phyloP scores from a whole-genome alignment of 108 stramenopile genomes.

The Aureococcus anophagefferens region DNA sequence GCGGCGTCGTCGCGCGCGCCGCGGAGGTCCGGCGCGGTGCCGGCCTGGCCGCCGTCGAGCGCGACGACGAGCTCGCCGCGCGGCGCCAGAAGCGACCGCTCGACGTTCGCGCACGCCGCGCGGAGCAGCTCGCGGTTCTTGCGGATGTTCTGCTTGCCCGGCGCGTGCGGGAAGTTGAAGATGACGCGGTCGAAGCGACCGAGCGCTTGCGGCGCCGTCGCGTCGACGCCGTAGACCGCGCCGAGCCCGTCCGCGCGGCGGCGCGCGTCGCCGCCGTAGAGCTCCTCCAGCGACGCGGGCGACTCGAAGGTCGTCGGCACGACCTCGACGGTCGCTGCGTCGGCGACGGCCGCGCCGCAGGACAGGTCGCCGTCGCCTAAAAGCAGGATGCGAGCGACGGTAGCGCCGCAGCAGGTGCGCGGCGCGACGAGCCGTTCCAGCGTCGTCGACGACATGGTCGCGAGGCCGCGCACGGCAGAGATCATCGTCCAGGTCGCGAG shows the following conservation, averaged over 20 bases:
- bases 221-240: neutral
- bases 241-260: neutral
- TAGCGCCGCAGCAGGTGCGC: neutral
- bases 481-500: no score
- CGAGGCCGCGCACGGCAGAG: no score
- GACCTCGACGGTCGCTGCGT: neutral
- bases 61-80: neutral
- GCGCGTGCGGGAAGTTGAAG: constrained; percentile 12
- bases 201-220: neutral
- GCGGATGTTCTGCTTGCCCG: constrained; percentile 13
- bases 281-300: neutral
- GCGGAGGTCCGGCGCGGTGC: neutral
- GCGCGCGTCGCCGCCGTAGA: neutral
- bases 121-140: neutral
- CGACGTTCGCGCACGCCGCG: neutral
- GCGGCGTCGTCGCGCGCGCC: no score
- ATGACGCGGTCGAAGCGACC: constrained; percentile 1
- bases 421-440: no score
- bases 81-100: neutral
- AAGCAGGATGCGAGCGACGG: neutral
- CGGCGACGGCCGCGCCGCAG: neutral
- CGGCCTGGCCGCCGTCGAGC: neutral
- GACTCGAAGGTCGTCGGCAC: neutral
- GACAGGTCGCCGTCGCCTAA: neutral
- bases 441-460: no score